Conservation (phyloP, 768 basidiomycete genomes). For the Pleurotus platypus region DNA sequence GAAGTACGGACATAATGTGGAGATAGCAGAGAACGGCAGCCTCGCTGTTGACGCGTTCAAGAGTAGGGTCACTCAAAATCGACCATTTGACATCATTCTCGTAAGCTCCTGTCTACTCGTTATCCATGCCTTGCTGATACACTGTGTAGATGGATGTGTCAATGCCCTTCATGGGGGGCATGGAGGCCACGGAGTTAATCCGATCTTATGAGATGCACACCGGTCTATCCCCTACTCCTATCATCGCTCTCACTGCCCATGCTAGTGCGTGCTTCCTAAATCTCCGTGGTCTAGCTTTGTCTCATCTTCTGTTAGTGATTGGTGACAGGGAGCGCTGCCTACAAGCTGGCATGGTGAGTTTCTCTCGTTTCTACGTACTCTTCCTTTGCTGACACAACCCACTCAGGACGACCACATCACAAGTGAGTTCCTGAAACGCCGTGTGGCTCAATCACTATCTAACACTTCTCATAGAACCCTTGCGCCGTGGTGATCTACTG, state of each 20-base stretch:
- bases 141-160: conserved; percentile 87
- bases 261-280: conserved; percentile 67
- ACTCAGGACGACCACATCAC: conserved; percentile 31
- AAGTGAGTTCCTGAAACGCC: conserved; percentile 11
- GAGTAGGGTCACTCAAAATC: conserved; percentile 60
- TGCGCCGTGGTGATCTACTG: conserved; percentile 54
- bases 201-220: conserved; percentile 78
- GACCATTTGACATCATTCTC: conserved; percentile 88
- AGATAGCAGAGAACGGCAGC: conserved; percentile 96
- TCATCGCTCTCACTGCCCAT: conserved; percentile 96
- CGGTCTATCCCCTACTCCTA: conserved; percentile 73
- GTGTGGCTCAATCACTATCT: not conserved
- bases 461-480: conserved; percentile 28
- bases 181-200: conserved; percentile 95
- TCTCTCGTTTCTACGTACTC: not conserved
- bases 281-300: not conserved
- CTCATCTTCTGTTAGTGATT: conserved; percentile 58
- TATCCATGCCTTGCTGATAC: conserved; percentile 4
- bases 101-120: conserved; percentile 41
- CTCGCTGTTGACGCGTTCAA: conserved; percentile 92
- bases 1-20: conserved; percentile 91
- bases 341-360: conserved; percentile 60
- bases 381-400: conserved; percentile 4
- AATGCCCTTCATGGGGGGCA: conserved; percentile 98
- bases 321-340: conserved; percentile 77